These are phyloP conservation scores for Exserohilum rostratum DNA, from an alignment of 2,329 filamentous ascomycete genomes.

Conservation along the genomic window DNA sequence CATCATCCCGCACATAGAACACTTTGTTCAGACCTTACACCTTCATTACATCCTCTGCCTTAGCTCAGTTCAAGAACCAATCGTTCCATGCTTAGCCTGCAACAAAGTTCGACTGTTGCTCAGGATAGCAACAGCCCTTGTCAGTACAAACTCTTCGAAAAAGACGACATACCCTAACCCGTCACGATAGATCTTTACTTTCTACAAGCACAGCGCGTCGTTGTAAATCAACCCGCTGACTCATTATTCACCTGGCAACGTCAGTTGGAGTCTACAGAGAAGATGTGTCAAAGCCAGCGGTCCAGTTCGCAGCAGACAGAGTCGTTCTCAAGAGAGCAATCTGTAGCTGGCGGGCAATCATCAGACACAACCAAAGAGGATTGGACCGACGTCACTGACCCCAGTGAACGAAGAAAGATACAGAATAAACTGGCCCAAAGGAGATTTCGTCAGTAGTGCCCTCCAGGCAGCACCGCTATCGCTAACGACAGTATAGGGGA, in stretches of 20 bases:
- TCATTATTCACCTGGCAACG: neutral
- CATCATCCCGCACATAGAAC: neutral
- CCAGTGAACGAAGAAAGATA: slow-evolving; percentile 73
- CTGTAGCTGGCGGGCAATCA: slow-evolving; percentile 21
- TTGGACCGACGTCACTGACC: slow-evolving; percentile 73
- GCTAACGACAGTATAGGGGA: slow-evolving; percentile 60
- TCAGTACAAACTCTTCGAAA: neutral
- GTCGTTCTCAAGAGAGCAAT: slow-evolving; percentile 23
- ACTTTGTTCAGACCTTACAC: neutral
- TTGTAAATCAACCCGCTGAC: no score
- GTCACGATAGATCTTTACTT: neutral
- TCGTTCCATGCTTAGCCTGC: no score
- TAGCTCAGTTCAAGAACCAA: neutral
- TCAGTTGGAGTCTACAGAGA: neutral
- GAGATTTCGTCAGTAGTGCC: slow-evolving; percentile 71
- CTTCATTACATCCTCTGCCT: neutral
- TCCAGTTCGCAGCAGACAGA: slow-evolving; percentile 20
- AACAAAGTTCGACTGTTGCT: neutral
- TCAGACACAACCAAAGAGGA: slow-evolving; percentile 56
- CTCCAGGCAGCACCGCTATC: neutral
- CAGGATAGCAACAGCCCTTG: neutral
- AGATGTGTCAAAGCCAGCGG: slow-evolving; percentile 34
- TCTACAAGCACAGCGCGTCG: no score
- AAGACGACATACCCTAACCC: no score
- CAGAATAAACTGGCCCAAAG: slow-evolving; percentile 78